phyloP scores from a whole-genome alignment of 345 rosid species.

The Populus pruinosa region DNA sequence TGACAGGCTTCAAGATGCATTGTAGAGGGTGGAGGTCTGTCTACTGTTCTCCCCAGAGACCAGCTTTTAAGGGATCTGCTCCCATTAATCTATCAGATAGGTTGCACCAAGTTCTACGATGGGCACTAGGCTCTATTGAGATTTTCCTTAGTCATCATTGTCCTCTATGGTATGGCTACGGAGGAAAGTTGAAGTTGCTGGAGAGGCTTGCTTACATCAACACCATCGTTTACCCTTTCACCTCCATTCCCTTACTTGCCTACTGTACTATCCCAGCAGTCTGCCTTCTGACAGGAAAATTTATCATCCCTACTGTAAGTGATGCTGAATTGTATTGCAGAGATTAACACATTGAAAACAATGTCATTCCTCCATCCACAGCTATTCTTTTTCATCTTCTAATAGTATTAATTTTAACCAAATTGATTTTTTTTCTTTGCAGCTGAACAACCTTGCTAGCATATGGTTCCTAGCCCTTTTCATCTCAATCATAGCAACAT shows the following conservation, averaged over 20 bases:
- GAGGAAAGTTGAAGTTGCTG: constrained; percentile 84
- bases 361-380: background rate
- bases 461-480: constrained; percentile 89
- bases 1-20: constrained; percentile 94
- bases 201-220: constrained; percentile 88
- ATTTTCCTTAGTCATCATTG: constrained; percentile 94
- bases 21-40: constrained; percentile 97
- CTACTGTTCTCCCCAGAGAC: constrained; percentile 73
- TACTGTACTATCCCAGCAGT: constrained; percentile 91
- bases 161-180: constrained; percentile 92
- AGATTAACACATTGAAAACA: background rate
- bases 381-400: background rate
- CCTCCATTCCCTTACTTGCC: constrained; percentile 91
- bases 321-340: background rate
- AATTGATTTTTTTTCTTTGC: constrained; percentile 17
- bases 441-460: constrained; percentile 80
- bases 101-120: constrained; percentile 89
- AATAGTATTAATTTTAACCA: background rate
- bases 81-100: constrained; percentile 92
- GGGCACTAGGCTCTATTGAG: constrained; percentile 97
- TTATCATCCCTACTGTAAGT: constrained; percentile 87
- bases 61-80: constrained; percentile 94
- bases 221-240: constrained; percentile 93
- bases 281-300: constrained; percentile 93
- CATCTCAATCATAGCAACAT: constrained; percentile 79